These are phyloP conservation scores for Fusarium beomiforme DNA, from an alignment of 2,329 filamentous ascomycete genomes.

Conservation along the genomic window DNA sequence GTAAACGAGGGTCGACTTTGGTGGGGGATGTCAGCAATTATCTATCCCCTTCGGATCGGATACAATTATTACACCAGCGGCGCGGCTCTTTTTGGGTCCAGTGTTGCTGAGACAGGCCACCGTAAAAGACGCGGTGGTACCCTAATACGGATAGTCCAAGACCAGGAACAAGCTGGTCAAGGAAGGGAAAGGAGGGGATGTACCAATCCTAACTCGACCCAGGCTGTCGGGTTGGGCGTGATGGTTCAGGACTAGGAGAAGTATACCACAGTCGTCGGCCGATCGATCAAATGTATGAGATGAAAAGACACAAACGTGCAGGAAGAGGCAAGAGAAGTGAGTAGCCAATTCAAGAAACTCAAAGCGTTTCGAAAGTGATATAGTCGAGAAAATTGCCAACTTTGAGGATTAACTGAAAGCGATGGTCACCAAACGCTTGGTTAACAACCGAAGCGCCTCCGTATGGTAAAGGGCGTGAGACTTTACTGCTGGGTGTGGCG, in stretches of 20 bases:
- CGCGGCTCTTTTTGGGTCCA: constrained; percentile 36
- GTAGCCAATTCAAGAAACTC: constrained; percentile 7
- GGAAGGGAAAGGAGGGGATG: constrained; percentile 38
- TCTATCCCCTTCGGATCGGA: constrained; percentile 40
- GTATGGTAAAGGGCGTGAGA: constrained; percentile 23
- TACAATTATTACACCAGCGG: constrained; percentile 44
- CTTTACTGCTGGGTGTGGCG: constrained; percentile 27
- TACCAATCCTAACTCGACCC: constrained; percentile 46
- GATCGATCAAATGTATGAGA: constrained; percentile 18
- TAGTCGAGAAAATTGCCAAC: constrained; percentile 12
- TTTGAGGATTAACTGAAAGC: constrained; percentile 9
- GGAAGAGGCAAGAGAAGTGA: constrained; percentile 19
- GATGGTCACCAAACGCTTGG: constrained; percentile 26
- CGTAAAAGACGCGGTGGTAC: constrained; percentile 39
- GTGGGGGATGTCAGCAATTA: constrained; percentile 40
- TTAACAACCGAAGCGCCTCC: constrained; percentile 31
- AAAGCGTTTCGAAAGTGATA: constrained; percentile 28
- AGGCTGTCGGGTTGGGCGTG: constrained; percentile 43
- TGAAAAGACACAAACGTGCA: constrained; percentile 20
- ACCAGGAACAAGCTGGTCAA: constrained; percentile 42
- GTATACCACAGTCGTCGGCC: constrained; percentile 31
- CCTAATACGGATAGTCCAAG: constrained; percentile 42
- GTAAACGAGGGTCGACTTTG: constrained; percentile 22
- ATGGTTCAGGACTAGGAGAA: constrained; percentile 28
- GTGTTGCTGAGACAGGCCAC: constrained; percentile 42